Conservation (phyloP, 257 asterid genomes). For the Przewalskia tangutica region DNA sequence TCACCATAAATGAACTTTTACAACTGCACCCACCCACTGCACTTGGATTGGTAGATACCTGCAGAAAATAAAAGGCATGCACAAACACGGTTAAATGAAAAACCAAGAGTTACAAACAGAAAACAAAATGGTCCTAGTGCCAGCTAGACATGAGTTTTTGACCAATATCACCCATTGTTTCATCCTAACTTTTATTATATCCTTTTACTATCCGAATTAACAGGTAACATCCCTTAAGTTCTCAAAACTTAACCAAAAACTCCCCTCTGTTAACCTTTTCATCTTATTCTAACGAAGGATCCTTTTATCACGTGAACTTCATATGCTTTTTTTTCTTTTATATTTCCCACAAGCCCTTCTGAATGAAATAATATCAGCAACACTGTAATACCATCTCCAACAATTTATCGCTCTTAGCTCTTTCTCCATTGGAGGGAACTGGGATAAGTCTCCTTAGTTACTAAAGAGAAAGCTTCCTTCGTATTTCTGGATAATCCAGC, state of each 20-base stretch:
- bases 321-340: too few species aligned
- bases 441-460: too few species aligned
- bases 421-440: too few species aligned
- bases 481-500: too few species aligned
- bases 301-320: too few species aligned
- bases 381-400: too few species aligned
- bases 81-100: background rate
- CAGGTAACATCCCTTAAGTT: background rate
- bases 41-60: slow-evolving; percentile 90
- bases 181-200: too few species aligned
- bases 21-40: slow-evolving; percentile 98
- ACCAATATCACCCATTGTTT: background rate
- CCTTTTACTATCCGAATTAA: background rate
- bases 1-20: slow-evolving; percentile 77
- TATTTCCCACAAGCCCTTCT: too few species aligned
- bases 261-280: background rate
- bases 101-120: background rate
- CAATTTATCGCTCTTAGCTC: too few species aligned
- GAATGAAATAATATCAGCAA: too few species aligned
- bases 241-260: background rate
- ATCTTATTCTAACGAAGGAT: background rate
- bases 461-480: too few species aligned
- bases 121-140: background rate
- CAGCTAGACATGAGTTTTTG: background rate
- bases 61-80: slow-evolving; percentile 2